Conservation (phyloP, 2,329 filamentous ascomycete species). For the Cercospora sojina region DNA sequence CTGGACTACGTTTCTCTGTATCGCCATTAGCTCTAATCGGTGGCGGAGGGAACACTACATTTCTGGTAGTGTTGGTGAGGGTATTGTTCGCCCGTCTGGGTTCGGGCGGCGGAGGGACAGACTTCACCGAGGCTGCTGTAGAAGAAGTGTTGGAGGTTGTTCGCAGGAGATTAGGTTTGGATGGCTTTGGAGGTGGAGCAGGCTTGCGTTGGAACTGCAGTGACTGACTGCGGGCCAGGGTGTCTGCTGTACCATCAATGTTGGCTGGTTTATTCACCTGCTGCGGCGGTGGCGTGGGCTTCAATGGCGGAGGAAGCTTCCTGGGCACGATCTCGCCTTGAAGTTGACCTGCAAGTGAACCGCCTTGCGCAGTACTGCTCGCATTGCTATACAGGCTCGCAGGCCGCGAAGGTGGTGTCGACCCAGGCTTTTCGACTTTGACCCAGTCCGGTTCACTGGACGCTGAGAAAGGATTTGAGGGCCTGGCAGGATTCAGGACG, state of each 20-base stretch:
- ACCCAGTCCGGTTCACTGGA: conserved; percentile 85
- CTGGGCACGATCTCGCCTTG: conserved; percentile 19
- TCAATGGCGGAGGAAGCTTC: conserved; percentile 23
- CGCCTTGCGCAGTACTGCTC: conserved; percentile 4
- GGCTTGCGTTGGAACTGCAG: conserved; percentile 37
- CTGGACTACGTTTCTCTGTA: conserved; percentile 13
- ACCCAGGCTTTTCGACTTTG: conserved; percentile 41
- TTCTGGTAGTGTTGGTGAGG: conserved; percentile 7
- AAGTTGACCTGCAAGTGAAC: not conserved
- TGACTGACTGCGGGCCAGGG: conserved; percentile 19
- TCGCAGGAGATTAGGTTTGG: conserved; percentile 36
- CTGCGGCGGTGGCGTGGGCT: conserved; percentile 5
- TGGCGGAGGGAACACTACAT: conserved; percentile 19
- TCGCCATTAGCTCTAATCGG: conserved; percentile 18
- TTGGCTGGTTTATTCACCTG: conserved; percentile 6
- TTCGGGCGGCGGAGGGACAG: conserved; percentile 28
- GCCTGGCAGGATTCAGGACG: conserved; percentile 69
- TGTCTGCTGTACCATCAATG: conserved; percentile 11
- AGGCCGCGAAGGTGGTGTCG: conserved; percentile 25
- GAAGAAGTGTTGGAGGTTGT: conserved; percentile 29
- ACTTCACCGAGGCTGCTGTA: conserved; percentile 20
- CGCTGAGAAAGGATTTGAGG: conserved; percentile 76
- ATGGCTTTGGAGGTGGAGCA: conserved; percentile 37
- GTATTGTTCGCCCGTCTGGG: conserved; percentile 22
- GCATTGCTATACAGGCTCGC: conserved; percentile 24